Percentiles rank a stretch among this genome's conserved stretches.
Conservation (phyloP, 2,329 filamentous ascomycete genomes). For the Pyrenophora seminiperda region DNA sequence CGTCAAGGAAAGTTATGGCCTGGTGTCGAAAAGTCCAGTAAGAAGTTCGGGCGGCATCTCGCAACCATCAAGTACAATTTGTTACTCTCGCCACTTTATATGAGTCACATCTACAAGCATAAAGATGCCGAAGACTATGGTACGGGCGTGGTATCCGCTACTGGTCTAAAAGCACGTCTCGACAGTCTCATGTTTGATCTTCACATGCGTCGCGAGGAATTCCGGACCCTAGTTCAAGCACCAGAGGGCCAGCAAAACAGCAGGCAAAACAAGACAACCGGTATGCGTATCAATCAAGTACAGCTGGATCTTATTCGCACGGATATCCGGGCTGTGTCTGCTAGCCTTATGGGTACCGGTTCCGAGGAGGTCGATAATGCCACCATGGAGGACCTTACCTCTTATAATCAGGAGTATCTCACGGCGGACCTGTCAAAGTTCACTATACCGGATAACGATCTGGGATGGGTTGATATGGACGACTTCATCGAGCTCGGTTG, state of each 20-base stretch:
- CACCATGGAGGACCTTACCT: slow-evolving; percentile 65
- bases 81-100: slow-evolving; percentile 86
- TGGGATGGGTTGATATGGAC: slow-evolving; percentile 98
- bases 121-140: slow-evolving; percentile 89
- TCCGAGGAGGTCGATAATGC: slow-evolving; percentile 73
- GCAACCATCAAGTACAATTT: slow-evolving; percentile 99
- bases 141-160: slow-evolving; percentile 81
- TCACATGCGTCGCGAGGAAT: slow-evolving; percentile 91
- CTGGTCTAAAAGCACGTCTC: slow-evolving; percentile 92
- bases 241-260: slow-evolving; percentile 60
- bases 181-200: slow-evolving; percentile 98
- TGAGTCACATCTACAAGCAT: slow-evolving; percentile 98
- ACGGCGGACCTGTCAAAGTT: slow-evolving; percentile 77
- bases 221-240: slow-evolving; percentile 78
- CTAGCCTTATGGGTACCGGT: slow-evolving; percentile 81
- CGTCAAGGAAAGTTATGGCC: slow-evolving; percentile 92
- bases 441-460: slow-evolving; percentile 92
- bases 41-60: slow-evolving; percentile 95
- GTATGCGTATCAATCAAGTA: slow-evolving; percentile 94
- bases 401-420: slow-evolving; percentile 58
- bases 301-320: slow-evolving; percentile 90
- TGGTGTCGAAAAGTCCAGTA: slow-evolving; percentile 92
- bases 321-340: slow-evolving; percentile 91
- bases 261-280: slow-evolving; percentile 79
- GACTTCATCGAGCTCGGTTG: slow-evolving; percentile 98